Base-by-base conservation (phyloP, 768 basidiomycete species). In the Termitomyces sp. region DNA sequence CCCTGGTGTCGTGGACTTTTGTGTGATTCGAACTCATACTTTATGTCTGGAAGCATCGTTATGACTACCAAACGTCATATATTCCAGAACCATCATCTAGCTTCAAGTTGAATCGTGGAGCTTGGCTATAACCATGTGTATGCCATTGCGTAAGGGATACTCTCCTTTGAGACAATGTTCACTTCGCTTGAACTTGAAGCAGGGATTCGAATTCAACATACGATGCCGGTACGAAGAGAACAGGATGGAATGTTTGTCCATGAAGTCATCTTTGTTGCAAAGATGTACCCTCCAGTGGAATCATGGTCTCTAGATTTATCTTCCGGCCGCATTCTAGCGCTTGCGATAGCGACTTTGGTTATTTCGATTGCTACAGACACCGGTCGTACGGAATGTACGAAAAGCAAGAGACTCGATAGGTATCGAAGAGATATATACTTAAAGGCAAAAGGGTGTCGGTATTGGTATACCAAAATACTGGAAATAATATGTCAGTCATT, bases 381-480 rank as follows among this genome's bases (percentile, higher is more conserved):
- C 5, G 9, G n/a, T 9, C 41, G 7, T 13, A 9, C n/a, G n/a
- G 18, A 42, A 9, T 4, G 9, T 42, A 42, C 9, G 41, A 20
- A 20, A 20, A 41, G 39, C n/a, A 42, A 42, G 18, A 42, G 1
- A 4, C n/a, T 42, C 41, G 2, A 2, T n/a, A 42, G 41, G 18
- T 42, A 42, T 11, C 8, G 50, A n/a, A 53, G 18, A 18, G 8
- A 39, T 9, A 5, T 20, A 42, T 31, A 3, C 15, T 69, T 58
- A 74, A 22, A 75, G 50, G 58, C 76, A 78, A 58, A 76, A 78
- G 6, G 41, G 41, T 1, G 72, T 75, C 11, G 72, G 61, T n/a
- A 68, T 72, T 5, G 64, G 57, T 34, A 78, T 75, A n/a, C 72
- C 75, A 54, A 78, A 71, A 58, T 78, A 78, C 76, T 78, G 48